Evolutionary conservation across 805 yeast species (phyloP), one percentile per base, ranked within the genome.

Genomic region (Candida sakaeoensis): DNA sequence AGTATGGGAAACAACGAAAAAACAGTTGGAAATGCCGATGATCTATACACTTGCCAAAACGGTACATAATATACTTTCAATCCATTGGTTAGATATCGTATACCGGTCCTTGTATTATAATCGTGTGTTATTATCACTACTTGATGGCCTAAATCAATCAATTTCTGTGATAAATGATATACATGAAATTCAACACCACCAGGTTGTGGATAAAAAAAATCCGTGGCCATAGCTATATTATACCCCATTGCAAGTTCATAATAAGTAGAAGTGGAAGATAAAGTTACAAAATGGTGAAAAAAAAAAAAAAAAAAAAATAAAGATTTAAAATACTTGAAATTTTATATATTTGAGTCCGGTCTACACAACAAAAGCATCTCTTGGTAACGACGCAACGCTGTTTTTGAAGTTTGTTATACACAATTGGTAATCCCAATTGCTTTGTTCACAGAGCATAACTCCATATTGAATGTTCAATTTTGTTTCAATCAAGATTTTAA

Each of bases 111-210:
- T 42, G 83, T 75, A 1, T 84, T 87, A 54, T 93, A 90, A 15
- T 88, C 81, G 60, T 93, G 99, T 8, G 99, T 89, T 23, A 93
- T 74, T 17, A 93, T 77, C 5, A 90, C 64, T 8, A 91, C 97
- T 3, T 85, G 77, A 55, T 90, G 96, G 7, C 96, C 97, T 28
- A 81, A 61, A 15, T 76, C 77, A 8, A 87, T 82, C 40, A 90
- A 74, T 53, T 82, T 79, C 59, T 88, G 95, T 0, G 98, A 82
- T 17, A 93, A 63, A 58, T 93, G 98, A 59, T 87, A 88, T 13
- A 91, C 85, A 57, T 93, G 99, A 46, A 91, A 80, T 59, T 93
- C 99, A 2, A 93, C 95, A 8, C 99, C 99, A 3, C 99, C 99
- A 0, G 97, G 84, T 57, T 93, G 99, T 8, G 99, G 99, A 63